phyloP scores from a whole-genome alignment of 75 land plant genomes.

The Selaginella tamariscina region DNA sequence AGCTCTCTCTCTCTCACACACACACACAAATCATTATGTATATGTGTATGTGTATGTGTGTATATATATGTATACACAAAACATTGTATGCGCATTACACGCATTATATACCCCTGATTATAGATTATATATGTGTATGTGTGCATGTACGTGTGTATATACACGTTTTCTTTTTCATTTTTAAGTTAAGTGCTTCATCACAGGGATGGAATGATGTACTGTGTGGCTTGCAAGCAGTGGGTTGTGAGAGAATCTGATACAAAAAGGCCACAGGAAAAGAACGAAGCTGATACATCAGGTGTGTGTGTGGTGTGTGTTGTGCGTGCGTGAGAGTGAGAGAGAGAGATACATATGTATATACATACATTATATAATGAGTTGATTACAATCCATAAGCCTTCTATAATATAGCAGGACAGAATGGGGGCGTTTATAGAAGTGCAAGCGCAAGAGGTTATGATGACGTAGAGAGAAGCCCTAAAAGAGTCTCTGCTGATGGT shows the following conservation, averaged over 20 bases:
- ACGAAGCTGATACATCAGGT: not conserved
- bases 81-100: not conserved
- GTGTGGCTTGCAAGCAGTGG: slow-evolving; percentile 32
- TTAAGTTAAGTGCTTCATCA: not conserved
- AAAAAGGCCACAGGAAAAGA: not conserved
- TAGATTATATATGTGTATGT: not conserved
- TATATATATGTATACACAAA: not conserved
- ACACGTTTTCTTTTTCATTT: not conserved
- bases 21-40: not conserved
- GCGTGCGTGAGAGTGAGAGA: too few species aligned
- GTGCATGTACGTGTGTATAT: not conserved
- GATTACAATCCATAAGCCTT: too few species aligned
- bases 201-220: slow-evolving; percentile 26
- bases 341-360: too few species aligned
- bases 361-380: too few species aligned
- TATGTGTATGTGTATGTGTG: not conserved
- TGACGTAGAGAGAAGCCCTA: too few species aligned
- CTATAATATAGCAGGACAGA: too few species aligned
- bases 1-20: not conserved
- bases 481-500: too few species aligned
- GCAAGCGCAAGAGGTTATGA: too few species aligned
- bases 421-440: too few species aligned
- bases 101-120: not conserved
- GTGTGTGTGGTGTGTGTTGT: too few species aligned
- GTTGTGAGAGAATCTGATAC: slow-evolving; percentile 22